phyloP scores from a whole-genome alignment of 1,284 basidiomycete species.

The Nidula niveotomentosa region DNA sequence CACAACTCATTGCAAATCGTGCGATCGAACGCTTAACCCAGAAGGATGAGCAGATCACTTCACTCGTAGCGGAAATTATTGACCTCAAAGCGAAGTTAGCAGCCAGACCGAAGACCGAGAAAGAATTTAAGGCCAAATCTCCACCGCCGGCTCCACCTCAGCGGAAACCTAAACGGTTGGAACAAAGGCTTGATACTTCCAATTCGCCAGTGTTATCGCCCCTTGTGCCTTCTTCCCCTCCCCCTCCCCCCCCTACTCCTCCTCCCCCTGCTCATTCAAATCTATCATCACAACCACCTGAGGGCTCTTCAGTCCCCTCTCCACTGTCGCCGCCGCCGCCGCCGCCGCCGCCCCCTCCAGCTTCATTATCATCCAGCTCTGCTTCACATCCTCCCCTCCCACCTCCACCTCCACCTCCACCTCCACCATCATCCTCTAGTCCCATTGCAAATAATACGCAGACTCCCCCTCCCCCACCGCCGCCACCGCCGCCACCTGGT shows the following conservation, averaged over 20 bases:
- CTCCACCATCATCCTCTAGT: conserved; percentile 16
- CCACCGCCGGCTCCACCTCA: conserved; percentile 62
- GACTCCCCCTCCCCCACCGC: conserved; percentile 19
- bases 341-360: conserved; percentile 22
- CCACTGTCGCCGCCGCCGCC: conserved; percentile 18
- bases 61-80: conserved; percentile 51
- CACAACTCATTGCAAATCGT: conserved; percentile 67
- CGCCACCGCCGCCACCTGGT: conserved; percentile 23
- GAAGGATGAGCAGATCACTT: conserved; percentile 69
- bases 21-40: conserved; percentile 71
- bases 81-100: conserved; percentile 51
- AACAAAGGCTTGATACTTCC: conserved; percentile 18
- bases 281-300: conserved; percentile 14
- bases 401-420: conserved; percentile 19
- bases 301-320: conserved; percentile 7
- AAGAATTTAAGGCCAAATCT: conserved; percentile 69
- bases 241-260: conserved; percentile 14
- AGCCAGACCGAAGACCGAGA: conserved; percentile 61
- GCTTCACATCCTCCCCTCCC: too few species aligned
- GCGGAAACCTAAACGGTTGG: conserved; percentile 20
- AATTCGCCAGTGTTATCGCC: conserved; percentile 15
- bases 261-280: conserved; percentile 25
- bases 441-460: conserved; percentile 7
- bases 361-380: background rate
- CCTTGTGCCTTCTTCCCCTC: conserved; percentile 20